These are phyloP conservation scores for Alternaria angustiovoidea DNA, from an alignment of 2,329 filamentous ascomycete species.

Conservation along the genomic window DNA sequence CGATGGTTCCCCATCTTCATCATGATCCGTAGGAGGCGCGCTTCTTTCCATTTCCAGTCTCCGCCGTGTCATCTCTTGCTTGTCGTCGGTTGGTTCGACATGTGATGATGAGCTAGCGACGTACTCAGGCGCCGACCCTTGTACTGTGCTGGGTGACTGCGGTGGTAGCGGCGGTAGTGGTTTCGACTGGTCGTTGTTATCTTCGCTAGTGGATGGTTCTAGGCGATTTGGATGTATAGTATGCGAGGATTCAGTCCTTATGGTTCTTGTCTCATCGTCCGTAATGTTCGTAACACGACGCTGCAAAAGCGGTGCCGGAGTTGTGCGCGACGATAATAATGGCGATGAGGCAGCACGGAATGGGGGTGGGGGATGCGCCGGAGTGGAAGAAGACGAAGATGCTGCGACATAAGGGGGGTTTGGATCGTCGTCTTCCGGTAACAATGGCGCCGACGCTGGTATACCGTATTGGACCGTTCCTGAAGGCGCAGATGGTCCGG, in stretches of 20 bases:
- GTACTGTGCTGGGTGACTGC: constrained; percentile 19
- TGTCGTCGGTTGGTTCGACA: constrained; percentile 69
- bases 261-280: constrained; percentile 25
- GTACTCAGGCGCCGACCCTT: constrained; percentile 38
- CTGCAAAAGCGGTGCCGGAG: constrained; percentile 20
- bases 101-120: constrained; percentile 40
- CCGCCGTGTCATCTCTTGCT: constrained; percentile 73
- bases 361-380: constrained; percentile 36
- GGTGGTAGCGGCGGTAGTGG: constrained; percentile 35
- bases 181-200: constrained; percentile 22
- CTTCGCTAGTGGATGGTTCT: constrained; percentile 12
- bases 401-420: constrained; percentile 31
- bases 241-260: constrained; percentile 32
- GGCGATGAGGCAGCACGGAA: constrained; percentile 29
- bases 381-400: constrained; percentile 32
- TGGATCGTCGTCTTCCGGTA: constrained; percentile 45
- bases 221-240: constrained; percentile 31
- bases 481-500: constrained; percentile 54
- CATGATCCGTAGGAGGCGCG: constrained; percentile 46
- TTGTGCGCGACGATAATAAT: constrained; percentile 15
- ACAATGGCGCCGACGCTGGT: constrained; percentile 47
- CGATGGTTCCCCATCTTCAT: constrained; percentile 30
- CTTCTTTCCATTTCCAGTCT: constrained; percentile 53
- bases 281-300: constrained; percentile 19
- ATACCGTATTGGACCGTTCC: constrained; percentile 44